Percentiles rank a stretch among this genome's conserved stretches.
Conservation (phyloP, 2,329 filamentous ascomycete species). For the Rutstroemia sp. region DNA sequence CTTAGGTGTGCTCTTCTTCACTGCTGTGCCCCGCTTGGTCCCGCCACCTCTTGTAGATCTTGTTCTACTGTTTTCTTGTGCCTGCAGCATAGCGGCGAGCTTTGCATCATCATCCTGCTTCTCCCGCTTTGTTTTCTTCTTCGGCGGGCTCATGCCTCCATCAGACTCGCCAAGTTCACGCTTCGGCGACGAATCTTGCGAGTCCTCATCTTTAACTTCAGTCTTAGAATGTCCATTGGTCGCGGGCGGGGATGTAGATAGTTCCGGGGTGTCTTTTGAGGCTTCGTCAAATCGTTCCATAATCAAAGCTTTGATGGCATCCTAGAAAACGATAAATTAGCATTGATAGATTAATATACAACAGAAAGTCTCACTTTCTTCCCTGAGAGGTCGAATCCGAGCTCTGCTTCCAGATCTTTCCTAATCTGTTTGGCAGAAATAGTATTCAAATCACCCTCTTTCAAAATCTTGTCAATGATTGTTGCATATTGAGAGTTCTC, state of each 20-base stretch:
- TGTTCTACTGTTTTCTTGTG: conserved; percentile 72
- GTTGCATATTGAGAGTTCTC: conserved; percentile 28
- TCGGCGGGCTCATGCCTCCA: conserved; percentile 29
- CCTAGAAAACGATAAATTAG: conserved; percentile 29
- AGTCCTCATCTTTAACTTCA: conserved; percentile 13
- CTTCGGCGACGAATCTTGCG: conserved; percentile 2
- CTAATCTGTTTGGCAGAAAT: conserved; percentile 34
- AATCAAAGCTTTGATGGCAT: conserved; percentile 45
- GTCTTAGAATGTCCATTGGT: conserved; percentile 6
- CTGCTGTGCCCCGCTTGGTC: conserved; percentile 39
- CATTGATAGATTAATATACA: background rate
- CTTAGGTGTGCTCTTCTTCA: conserved; percentile 56
- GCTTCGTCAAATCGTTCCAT: conserved; percentile 47
- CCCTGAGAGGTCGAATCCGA: conserved; percentile 31
- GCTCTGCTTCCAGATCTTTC: conserved; percentile 25
- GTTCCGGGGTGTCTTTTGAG: conserved; percentile 10
- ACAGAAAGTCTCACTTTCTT: conserved; percentile 29
- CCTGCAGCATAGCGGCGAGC: conserved; percentile 81
- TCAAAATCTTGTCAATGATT: conserved; percentile 34
- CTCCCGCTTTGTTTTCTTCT: conserved; percentile 52
- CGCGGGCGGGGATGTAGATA: background rate
- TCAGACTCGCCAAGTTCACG: conserved; percentile 11
- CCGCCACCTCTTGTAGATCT: conserved; percentile 70
- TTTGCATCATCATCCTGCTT: conserved; percentile 76
- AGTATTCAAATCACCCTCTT: conserved; percentile 29